Conservation (phyloP, 129 eudicot species). For the Lactuca saligna region DNA sequence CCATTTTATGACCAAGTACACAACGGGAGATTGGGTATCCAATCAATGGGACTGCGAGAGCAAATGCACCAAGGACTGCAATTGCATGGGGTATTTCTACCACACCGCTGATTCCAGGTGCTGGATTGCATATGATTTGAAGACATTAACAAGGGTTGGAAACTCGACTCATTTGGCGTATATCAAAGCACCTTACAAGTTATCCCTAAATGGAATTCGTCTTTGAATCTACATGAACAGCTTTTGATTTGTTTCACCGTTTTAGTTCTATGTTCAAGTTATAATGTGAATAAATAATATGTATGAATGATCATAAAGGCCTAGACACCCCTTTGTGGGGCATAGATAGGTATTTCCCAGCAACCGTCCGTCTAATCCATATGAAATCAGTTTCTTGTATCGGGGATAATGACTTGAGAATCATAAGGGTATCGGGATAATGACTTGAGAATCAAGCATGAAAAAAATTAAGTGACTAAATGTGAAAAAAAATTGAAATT, state of each 20-base stretch:
- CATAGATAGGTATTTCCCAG: background rate
- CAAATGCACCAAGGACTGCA: background rate
- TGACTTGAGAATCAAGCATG: too few species aligned
- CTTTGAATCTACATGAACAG: background rate
- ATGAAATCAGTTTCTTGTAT: too few species aligned
- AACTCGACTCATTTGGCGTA: background rate
- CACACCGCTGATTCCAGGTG: background rate
- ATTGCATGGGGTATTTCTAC: background rate
- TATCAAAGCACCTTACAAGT: background rate
- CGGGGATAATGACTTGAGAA: too few species aligned
- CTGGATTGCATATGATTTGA: background rate
- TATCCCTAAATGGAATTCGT: background rate
- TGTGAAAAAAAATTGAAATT: too few species aligned
- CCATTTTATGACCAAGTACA: background rate
- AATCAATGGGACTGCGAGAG: background rate
- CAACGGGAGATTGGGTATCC: background rate
- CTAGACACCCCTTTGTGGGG: too few species aligned
- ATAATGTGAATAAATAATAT: background rate
- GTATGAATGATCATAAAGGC: background rate
- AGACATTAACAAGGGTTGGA: background rate
- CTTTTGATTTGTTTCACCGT: background rate
- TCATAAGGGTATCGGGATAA: too few species aligned
- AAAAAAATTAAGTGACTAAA: too few species aligned
- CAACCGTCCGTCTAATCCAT: too few species aligned
- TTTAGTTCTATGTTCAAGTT: background rate